Evolutionary conservation across 176 grass and related monocot species (phyloP).

Genomic region (Zea mays): Zm-B73-REFERENCE-NAM-5.0 NC_050102.1:20173001-20173500

Average conservation of each 20-base stretch:
- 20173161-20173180: conserved; percentile 6
- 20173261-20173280: conserved; percentile 27
- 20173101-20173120: not conserved
- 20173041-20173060: not conserved
- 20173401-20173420: not conserved
- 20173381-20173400: conserved; percentile 2
- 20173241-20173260: conserved; percentile 1
- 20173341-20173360: not conserved
- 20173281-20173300: not conserved
- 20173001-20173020: no score
- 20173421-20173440: conserved; percentile 36
- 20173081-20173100: not conserved
- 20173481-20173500: conserved; percentile 46
- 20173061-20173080: not conserved
- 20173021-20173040: no score
- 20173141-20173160: conserved; percentile 17
- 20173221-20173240: conserved; percentile 1
- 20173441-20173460: conserved; percentile 41
- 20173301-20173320: not conserved
- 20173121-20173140: not conserved
- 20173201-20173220: conserved; percentile 8
- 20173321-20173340: conserved; percentile 33
- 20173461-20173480: conserved; percentile 57
- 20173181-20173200: not conserved
- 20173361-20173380: conserved; percentile 24